Evolutionary conservation across 192 early-diverging fungal genomes (phyloP), one percentile per base, ranked within the genome.

Genomic region (Backusella psychrophila): DNA sequence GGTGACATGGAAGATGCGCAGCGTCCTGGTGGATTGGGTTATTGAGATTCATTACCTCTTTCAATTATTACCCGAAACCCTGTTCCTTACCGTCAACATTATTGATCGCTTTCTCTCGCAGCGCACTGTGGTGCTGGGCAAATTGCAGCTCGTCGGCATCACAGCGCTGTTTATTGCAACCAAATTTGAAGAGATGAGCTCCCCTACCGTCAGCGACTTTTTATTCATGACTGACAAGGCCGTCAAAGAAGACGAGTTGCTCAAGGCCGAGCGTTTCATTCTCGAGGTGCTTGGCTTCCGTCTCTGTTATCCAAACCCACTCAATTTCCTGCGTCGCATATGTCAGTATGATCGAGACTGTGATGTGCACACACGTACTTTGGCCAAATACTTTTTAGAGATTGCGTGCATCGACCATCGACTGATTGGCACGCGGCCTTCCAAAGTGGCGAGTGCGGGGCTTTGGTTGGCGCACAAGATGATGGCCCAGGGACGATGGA

Each of bases 381-480:
- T 98, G 19, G 97, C 95, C 31, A 98, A 99, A 84, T 99, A 96
- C 75, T 86, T 98, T 56, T 94, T 98, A 94, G 98, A 99, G 84
- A 90, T 99, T 14, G 89, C 95, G 26, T 85, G 96, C 12, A 78
- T 98, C 49, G 96, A 98, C 81, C 90, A 96, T 75, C 85, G 88
- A 29, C 93, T 97, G 72, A 81, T 99, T 44, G 69, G 73, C 26
- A 88, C 76, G 38, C 74, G 90, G 26, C 93, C 96, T 0, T 96
- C 94, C 36, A 77, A 84, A 70, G 83, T 94, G 36, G 94, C 97
- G 17, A 95, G 92, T 9, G 92, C 96, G 1, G 83, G 90, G 19
- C 84, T 94, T 35, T 97, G 87, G 84, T 84, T 98, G 9, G 93
- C 97, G 0, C 87, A 94, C 39, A 84, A 87, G 72, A 96, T 98